Evolutionary conservation across 2,329 filamentous ascomycete genomes (phyloP), one percentile per base, ranked within the genome.

Genomic region (Tetracladium maxilliforme): DNA sequence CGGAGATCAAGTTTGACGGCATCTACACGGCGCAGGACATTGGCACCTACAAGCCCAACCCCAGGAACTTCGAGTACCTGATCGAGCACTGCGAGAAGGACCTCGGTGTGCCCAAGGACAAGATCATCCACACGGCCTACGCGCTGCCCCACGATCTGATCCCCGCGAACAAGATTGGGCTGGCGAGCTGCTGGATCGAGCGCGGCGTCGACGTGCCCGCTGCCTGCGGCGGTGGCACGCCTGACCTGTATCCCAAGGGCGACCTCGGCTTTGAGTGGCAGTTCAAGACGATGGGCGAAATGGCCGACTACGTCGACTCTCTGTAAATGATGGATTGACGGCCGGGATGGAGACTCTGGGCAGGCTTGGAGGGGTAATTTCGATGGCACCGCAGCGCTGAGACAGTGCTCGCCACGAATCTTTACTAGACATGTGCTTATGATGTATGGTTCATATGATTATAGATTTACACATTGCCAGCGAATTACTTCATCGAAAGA

Each of bases 21-120:
- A 50, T 79, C 19, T 62, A 75, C 40, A 81, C 74, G 1, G 78
- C 77, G 1, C 57, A 82, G 42, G 70, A 80, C 20, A 64, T 83
- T 15, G 75, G 76, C 0, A 64, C 58, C 10, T 83, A 82, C 42
- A 84, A 83, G 49, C 78, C 78, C 0, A 58, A 71, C 35, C 39
- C 53, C 16, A 49, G 52, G 25, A 81, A 82, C 33, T 83, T 83
- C 30, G 57, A 68, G 28, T 70, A 72, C 40, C 56, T 82, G 57
- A 42, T 81, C 5, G 44, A 51, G 8, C 51, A 64, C 12, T 8
- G 9, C 8, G 10, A 62, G 38, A 39, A 49, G 2, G 54, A 58
- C n/a, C 69, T 77, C 36, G 67, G 64, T 0, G 44, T 75, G 0
- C 48, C 54, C 26, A 68, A 64, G 35, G 49, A 51, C 0, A 46